Base-by-base conservation (phyloP, 1,284 basidiomycete genomes). In the Naganishia sp. region DNA sequence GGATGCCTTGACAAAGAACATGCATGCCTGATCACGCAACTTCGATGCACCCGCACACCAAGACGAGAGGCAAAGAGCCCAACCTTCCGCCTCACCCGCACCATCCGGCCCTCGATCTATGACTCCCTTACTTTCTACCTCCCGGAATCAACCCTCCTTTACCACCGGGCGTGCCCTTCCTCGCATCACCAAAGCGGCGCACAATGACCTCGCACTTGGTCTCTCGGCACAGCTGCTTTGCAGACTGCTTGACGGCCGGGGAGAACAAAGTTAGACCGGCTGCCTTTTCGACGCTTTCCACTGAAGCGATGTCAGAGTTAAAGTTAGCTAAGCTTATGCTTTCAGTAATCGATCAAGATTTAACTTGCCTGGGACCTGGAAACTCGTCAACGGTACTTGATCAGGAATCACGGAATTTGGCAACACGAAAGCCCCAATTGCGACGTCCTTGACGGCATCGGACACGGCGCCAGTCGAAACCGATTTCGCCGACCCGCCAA, bases 251-350 rank as follows among this genome's bases (percentile, higher is more conserved):
- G 73, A 98, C 81, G 35, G 85, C 85, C 50, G 90, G 87, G 0
- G 94, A 92, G 82, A 99, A 94, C 42, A 99, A 82, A 1, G 85
- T 88, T 57, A 99, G 83, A 0, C 95, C 95, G 0, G 95, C 89
- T 5, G 92, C 90, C 31, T 87, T 86, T 80, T 99, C 96, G 47
- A 99, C 93, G 0, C 87, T 84, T 67, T 96, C 94, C 64, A 96
- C 90, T 90, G 71, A 21, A 3, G 11, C 13, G n/a, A 41, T 49
- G 47, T 23, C 42, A 49, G 5, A 31, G 11, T 15, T 2, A 41
- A 6, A 1, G 21, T 43, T 7, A 35, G 49, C 55, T 11, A 21
- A 25, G 28, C 28, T 3, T 28, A 28, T 28, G 28, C 5, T 5
- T 28, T 28, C 28, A 3, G 28, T 28, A 5, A 28, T 28, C 28